Evolutionary conservation across 495 filamentous ascomycete genomes (phyloP).

Genomic region (Aspergillus bertholletiae): DNA sequence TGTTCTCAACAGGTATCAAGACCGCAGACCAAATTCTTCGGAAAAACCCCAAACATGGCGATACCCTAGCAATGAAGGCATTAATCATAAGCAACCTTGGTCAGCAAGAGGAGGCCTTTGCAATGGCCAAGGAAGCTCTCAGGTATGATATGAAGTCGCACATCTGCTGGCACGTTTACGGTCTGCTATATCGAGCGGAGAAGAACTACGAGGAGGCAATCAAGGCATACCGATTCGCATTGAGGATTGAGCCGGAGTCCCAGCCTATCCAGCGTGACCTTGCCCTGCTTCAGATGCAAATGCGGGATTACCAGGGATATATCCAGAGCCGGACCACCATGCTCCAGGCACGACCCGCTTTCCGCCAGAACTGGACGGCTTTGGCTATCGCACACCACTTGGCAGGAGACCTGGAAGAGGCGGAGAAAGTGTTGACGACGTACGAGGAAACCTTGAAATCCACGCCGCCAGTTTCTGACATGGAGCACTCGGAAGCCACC

Average conservation of each 20-base stretch:
- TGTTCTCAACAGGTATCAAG: conserved; percentile 64
- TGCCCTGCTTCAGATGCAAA: conserved; percentile 90
- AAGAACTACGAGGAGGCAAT: conserved; percentile 99
- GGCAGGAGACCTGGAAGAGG: conserved; percentile 74
- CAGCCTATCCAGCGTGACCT: conserved; percentile 92
- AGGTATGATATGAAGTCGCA: conserved; percentile 97
- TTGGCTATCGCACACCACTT: conserved; percentile 91
- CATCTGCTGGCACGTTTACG: conserved; percentile 99
- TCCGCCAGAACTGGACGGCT: conserved; percentile 94
- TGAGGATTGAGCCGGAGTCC: conserved; percentile 88
- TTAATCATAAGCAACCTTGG: conserved; percentile 90
- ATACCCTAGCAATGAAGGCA: conserved; percentile 98
- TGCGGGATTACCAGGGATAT: conserved; percentile 93
- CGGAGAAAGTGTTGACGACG: conserved; percentile 85
- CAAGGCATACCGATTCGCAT: conserved; percentile 94
- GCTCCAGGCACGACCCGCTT: conserved; percentile 71
- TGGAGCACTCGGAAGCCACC: conserved; percentile 92
- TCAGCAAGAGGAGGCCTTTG: conserved; percentile 89
- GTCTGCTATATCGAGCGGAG: conserved; percentile 83
- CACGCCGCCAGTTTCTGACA: conserved; percentile 69
- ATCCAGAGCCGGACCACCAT: conserved; percentile 81
- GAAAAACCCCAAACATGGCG: conserved; percentile 93
- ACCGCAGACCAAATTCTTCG: conserved; percentile 89
- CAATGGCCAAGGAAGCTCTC: conserved; percentile 84
- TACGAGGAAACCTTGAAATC: conserved; percentile 90